Evolutionary conservation across 2,329 filamentous ascomycete genomes (phyloP).

Genomic region (Colletotrichum kahawae): DNA sequence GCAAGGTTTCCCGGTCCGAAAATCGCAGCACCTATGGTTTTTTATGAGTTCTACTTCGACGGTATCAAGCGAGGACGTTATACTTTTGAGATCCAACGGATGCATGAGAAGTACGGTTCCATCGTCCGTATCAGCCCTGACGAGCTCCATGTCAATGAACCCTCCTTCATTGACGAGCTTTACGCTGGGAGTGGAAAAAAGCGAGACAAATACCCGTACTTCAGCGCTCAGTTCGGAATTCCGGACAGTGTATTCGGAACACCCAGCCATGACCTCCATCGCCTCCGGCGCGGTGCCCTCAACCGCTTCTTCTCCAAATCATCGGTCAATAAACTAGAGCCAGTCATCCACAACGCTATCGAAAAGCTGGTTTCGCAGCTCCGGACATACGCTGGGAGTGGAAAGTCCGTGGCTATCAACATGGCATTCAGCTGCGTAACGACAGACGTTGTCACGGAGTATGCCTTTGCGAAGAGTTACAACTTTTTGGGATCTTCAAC

Average conservation of each 20-base stretch:
- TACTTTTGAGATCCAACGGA: not conserved
- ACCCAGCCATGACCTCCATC: not conserved
- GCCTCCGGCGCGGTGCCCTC: not conserved
- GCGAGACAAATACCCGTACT: not conserved
- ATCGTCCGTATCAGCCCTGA: constrained; percentile 43
- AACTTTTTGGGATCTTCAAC: not conserved
- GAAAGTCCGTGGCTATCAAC: constrained; percentile 33
- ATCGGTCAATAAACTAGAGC: not conserved
- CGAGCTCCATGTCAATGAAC: constrained; percentile 32
- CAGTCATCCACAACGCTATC: not conserved
- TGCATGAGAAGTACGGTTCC: constrained; percentile 25
- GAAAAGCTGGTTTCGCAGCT: not conserved
- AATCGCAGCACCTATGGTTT: constrained; percentile 21
- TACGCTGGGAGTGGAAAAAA: constrained; percentile 11
- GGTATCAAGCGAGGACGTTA: not conserved
- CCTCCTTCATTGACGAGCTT: constrained; percentile 28
- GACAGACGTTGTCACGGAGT: not conserved
- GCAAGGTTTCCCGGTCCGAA: constrained; percentile 27
- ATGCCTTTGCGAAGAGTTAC: not conserved
- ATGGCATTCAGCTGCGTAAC: constrained; percentile 29
- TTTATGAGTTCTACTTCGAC: constrained; percentile 8
- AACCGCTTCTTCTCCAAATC: not conserved
- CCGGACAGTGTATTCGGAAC: constrained; percentile 25
- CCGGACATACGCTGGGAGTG: not conserved
- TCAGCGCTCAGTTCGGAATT: not conserved